Percentiles rank a stretch among this genome's conserved stretches.
These are phyloP conservation scores for Podospora pseudocomata DNA, from an alignment of 495 filamentous ascomycete species.

Conservation along the genomic window DNA sequence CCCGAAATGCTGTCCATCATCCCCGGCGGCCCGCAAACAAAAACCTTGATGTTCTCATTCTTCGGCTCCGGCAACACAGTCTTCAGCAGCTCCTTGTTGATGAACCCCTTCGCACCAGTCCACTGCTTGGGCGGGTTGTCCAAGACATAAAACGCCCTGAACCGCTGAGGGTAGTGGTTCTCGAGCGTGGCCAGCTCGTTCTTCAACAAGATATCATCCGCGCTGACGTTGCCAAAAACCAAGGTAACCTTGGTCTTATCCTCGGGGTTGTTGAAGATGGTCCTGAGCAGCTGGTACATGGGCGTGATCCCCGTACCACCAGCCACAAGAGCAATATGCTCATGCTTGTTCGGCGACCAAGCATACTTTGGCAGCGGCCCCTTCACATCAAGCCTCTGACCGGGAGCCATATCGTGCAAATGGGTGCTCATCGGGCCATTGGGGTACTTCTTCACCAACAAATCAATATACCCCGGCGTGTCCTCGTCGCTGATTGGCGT, in stretches of 20 bases:
- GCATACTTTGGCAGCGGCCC: constrained; percentile 92
- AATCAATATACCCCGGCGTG: constrained; percentile 73
- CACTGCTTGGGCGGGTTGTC: constrained; percentile 82
- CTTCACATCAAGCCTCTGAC: constrained; percentile 83
- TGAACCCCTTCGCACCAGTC: constrained; percentile 69
- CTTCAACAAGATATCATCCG: constrained; percentile 87
- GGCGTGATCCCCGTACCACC: constrained; percentile 96
- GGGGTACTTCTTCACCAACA: constrained; percentile 87
- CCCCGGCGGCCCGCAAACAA: constrained; percentile 83
- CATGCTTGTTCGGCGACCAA: constrained; percentile 90
- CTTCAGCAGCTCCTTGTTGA: constrained; percentile 87
- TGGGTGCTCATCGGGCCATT: constrained; percentile 87
- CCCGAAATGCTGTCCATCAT: constrained; percentile 93
- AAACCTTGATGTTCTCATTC: constrained; percentile 85
- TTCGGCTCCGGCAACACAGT: constrained; percentile 88
- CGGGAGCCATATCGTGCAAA: constrained; percentile 74
- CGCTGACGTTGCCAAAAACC: constrained; percentile 79
- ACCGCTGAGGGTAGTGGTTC: constrained; percentile 89
- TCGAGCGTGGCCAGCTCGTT: constrained; percentile 75
- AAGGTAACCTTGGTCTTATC: constrained; percentile 96
- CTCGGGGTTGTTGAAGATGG: constrained; percentile 92
- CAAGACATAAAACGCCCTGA: constrained; percentile 84
- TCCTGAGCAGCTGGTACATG: constrained; percentile 76
- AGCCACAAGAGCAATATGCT: constrained; percentile 86
- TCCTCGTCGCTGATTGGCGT: constrained; percentile 86